Conservation (phyloP, 2,329 filamentous ascomycete species). For the Sodiomyces alkalinus region DNA sequence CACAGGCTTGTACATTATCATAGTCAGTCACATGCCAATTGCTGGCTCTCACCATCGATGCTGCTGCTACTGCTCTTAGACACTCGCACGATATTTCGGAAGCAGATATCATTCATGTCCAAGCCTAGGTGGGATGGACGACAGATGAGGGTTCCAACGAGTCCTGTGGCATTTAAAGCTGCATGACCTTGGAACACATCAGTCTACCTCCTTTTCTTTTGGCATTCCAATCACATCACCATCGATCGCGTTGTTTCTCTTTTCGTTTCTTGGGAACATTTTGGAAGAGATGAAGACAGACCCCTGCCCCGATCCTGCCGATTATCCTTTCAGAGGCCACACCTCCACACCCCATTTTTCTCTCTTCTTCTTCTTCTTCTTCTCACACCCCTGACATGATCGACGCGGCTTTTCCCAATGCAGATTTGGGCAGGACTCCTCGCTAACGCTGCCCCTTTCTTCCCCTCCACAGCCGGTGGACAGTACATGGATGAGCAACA, state of each 20-base stretch:
- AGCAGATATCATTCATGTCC: constrained; percentile 3
- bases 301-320: too few relatives aligned
- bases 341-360: too few relatives aligned
- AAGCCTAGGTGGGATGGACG: too few relatives aligned
- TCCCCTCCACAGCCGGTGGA: constrained; percentile 21
- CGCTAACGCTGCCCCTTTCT: not conserved
- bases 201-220: constrained; percentile 1
- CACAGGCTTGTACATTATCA: constrained; percentile 41
- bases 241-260: too few relatives aligned
- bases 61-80: constrained; percentile 18
- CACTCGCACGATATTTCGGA: constrained; percentile 4
- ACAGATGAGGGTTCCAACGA: constrained; percentile 5
- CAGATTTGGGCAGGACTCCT: too few relatives aligned
- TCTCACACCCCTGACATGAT: too few relatives aligned
- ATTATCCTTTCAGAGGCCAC: too few relatives aligned
- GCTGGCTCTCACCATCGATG: too few relatives aligned
- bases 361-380: too few relatives aligned
- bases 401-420: too few relatives aligned
- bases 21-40: constrained; percentile 30
- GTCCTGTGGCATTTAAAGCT: constrained; percentile 8
- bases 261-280: too few relatives aligned
- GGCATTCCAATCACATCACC: constrained; percentile 8
- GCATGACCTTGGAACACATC: constrained; percentile 8
- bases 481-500: constrained; percentile 44
- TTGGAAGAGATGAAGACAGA: too few relatives aligned